A percentile compares a stretch with the other conserved stretches of the same genome.
These are phyloP conservation scores for Samsoniella hepiali DNA, from an alignment of 2,329 filamentous ascomycete species.

Conservation along the genomic window DNA sequence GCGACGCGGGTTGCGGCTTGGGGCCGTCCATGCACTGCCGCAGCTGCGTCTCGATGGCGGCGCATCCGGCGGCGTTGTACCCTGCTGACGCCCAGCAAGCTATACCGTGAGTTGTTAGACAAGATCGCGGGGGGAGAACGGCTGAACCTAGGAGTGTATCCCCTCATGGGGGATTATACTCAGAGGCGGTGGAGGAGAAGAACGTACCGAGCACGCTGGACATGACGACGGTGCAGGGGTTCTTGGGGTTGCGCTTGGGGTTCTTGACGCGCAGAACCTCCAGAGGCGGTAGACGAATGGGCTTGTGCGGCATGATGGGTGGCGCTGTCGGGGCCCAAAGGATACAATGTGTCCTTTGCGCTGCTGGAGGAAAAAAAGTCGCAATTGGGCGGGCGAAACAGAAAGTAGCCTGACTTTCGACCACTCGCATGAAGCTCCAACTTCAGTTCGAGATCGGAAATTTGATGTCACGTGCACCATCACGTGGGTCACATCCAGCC, in stretches of 20 bases:
- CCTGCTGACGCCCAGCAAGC: slow-evolving; percentile 83
- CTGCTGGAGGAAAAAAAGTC: background rate
- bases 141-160: too few species aligned
- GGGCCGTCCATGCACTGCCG: slow-evolving; percentile 77
- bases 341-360: too few species aligned
- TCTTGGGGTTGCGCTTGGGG: slow-evolving; percentile 47
- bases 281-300: slow-evolving; percentile 57
- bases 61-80: slow-evolving; percentile 59
- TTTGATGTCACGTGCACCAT: slow-evolving; percentile 1
- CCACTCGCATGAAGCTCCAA: background rate
- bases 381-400: background rate
- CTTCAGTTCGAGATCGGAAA: background rate
- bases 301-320: slow-evolving; percentile 46
- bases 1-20: slow-evolving; percentile 44
- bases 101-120: slow-evolving; percentile 31
- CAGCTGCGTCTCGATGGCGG: slow-evolving; percentile 56
- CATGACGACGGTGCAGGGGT: slow-evolving; percentile 56
- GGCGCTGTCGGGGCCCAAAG: background rate
- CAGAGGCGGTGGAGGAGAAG: background rate
- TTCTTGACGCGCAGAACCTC: slow-evolving; percentile 52
- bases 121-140: too few species aligned
- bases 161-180: too few species aligned
- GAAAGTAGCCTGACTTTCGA: background rate
- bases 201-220: slow-evolving; percentile 54
- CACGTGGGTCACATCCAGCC: background rate